These are phyloP conservation scores for Selaginella tamariscina DNA, from an alignment of 75 land plant species.

Conservation along the genomic window DNA sequence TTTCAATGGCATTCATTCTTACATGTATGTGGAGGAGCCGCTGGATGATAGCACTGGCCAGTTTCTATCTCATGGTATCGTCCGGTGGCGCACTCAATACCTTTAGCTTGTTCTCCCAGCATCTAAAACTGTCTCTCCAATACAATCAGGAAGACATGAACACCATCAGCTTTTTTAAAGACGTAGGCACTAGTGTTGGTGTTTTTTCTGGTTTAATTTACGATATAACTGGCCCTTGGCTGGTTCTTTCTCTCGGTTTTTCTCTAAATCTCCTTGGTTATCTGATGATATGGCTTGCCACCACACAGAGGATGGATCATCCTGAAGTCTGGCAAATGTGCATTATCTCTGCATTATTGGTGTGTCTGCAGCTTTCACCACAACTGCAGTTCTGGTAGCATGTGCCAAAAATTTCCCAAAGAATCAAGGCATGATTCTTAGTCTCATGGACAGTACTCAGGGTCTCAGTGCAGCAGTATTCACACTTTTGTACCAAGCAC, in stretches of 20 bases:
- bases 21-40: too few relatives aligned
- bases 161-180: neutral
- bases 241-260: neutral
- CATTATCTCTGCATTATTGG: neutral
- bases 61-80: constrained; percentile 1
- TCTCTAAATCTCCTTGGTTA: neutral
- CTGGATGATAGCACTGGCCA: neutral
- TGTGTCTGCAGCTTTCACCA: neutral
- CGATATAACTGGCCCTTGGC: neutral
- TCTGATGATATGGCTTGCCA: neutral
- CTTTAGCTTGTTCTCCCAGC: neutral
- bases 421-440: neutral
- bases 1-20: too few relatives aligned
- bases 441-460: neutral
- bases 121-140: neutral
- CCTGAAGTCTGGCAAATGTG: neutral
- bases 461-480: neutral
- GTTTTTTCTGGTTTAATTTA: neutral
- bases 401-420: neutral
- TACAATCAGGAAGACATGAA: constrained; percentile 1
- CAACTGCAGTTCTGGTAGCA: neutral
- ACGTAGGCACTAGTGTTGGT: neutral
- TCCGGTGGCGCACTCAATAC: neutral
- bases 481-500: neutral
- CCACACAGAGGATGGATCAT: neutral